Evolutionary conservation across 2,329 filamentous ascomycete species (phyloP).

Genomic region (Aspergillus clavatus): DNA sequence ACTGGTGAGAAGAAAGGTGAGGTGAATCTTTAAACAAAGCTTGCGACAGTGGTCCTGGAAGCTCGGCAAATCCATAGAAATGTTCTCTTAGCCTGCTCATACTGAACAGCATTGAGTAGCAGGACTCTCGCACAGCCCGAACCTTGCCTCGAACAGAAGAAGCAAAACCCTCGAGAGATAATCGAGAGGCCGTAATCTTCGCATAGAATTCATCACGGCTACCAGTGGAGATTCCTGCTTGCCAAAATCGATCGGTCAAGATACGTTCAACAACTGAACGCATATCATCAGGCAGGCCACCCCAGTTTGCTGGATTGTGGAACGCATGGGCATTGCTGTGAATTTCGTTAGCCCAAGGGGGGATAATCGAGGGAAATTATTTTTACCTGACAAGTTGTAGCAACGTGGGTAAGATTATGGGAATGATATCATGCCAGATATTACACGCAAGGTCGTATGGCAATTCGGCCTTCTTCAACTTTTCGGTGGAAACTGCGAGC

Average conservation of each 20-base stretch:
- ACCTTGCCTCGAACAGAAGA: slow-evolving; percentile 88
- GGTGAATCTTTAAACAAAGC: slow-evolving; percentile 79
- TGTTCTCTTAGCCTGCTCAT: slow-evolving; percentile 81
- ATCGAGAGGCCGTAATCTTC: slow-evolving; percentile 80
- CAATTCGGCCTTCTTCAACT: slow-evolving; percentile 67
- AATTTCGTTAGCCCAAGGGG: slow-evolving; percentile 9
- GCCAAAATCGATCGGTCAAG: slow-evolving; percentile 94
- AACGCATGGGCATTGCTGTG: slow-evolving; percentile 80
- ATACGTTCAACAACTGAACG: slow-evolving; percentile 73
- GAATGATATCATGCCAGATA: slow-evolving; percentile 82
- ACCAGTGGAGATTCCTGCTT: slow-evolving; percentile 91
- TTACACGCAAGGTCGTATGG: slow-evolving; percentile 70
- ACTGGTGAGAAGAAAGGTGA: slow-evolving; percentile 82
- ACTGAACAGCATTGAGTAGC: slow-evolving; percentile 90
- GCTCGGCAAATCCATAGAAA: slow-evolving; percentile 84
- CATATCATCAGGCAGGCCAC: slow-evolving; percentile 68
- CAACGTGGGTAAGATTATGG: slow-evolving; percentile 76
- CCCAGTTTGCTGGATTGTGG: slow-evolving; percentile 82
- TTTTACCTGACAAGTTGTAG: slow-evolving; percentile 71
- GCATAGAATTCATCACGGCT: slow-evolving; percentile 97
- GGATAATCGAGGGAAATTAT: neutral
- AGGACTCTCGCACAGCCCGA: slow-evolving; percentile 83
- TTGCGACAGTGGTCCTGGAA: slow-evolving; percentile 76
- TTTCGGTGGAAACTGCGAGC: slow-evolving; percentile 87
- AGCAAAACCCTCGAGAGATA: slow-evolving; percentile 85